Evolutionary conservation across 2,329 filamentous ascomycete species (phyloP), one percentile per base, ranked within the genome.

Genomic region (Colletotrichum coccodes): DNA sequence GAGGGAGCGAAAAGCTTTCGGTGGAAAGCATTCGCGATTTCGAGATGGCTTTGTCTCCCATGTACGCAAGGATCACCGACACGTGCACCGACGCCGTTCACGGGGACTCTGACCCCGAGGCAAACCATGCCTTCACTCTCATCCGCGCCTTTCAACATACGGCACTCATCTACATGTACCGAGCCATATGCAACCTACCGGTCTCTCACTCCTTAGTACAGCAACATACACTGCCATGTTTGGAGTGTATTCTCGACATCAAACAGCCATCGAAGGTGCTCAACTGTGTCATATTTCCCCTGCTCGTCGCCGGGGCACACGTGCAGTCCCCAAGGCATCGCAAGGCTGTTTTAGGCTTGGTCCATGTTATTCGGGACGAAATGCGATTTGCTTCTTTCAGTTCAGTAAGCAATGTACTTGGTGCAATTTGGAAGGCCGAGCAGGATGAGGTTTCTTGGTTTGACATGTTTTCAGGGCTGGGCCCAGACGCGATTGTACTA

Each of bases 121-220:
- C 72, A 0, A 77, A 76, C 5, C 76, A 80, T 47, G 75, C 79
- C 0, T 78, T 77, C n/a, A 75, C 76, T 0, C 75, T 81, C 1
- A 81, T 81, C 60, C 73, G 77, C 0, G 76, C 81, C 1, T 84
- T 84, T 53, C 79, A 81, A 18, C 79, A 81, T 34, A 74, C 80
- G 0, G 82, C 80, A 0, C 77, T 82, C 6, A 79, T 84, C 7
- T 83, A 82, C 63, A 73, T 83, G 1, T 84, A 84, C 60, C 75
- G 82, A 40, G 81, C 81, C 21, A 73, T 84, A 2, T 83, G 81
- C 58, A 76, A 79, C 0, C 72, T 84, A 2, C 75, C 80, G 1
- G 75, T 78, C 2, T 74, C 74, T 1, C 81, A 84, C 64, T 75
- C 73, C 1, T 72, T 83, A 0, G 81, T 84, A 0, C 82, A 84